phyloP scores from a whole-genome alignment of 192 early-diverging fungal genomes.

The Diversispora eburnea region DNA sequence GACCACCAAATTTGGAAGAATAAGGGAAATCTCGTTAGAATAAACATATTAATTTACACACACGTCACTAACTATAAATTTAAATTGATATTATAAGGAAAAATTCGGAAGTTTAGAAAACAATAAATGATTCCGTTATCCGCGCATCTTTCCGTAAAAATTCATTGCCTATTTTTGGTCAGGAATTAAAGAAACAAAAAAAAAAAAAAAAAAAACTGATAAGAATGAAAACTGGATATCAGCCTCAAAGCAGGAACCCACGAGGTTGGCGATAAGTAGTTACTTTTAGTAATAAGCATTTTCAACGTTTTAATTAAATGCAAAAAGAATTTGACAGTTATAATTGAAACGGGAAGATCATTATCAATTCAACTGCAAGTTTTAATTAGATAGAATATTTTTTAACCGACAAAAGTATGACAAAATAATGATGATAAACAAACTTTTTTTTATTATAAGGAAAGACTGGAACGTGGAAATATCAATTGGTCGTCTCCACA shows the following conservation, averaged over 20 bases:
- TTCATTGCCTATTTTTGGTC: neutral
- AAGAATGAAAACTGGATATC: neutral
- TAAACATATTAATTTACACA: neutral
- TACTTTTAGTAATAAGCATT: too few species aligned
- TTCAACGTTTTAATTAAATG: too few species aligned
- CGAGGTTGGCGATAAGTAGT: neutral
- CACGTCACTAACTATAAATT: neutral
- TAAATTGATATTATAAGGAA: neutral
- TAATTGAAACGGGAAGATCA: too few species aligned
- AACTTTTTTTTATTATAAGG: neutral
- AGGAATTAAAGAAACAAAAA: neutral
- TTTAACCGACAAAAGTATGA: neutral
- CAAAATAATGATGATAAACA: neutral
- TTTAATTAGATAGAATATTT: too few species aligned
- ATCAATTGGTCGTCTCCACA: slow-evolving; percentile 4
- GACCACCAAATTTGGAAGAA: neutral
- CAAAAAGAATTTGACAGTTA: too few species aligned
- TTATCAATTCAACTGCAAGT: too few species aligned
- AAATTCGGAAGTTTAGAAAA: neutral
- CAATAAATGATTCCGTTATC: neutral
- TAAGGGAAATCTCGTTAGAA: neutral
- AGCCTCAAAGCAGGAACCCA: neutral
- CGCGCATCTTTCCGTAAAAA: neutral
- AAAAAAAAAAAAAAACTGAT: neutral
- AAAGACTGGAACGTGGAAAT: neutral